Percentiles rank a stretch among this genome's conserved stretches.
Evolutionary conservation across 2,329 filamentous ascomycete species (phyloP).

Genomic region (Bipolaris gigantea): DNA sequence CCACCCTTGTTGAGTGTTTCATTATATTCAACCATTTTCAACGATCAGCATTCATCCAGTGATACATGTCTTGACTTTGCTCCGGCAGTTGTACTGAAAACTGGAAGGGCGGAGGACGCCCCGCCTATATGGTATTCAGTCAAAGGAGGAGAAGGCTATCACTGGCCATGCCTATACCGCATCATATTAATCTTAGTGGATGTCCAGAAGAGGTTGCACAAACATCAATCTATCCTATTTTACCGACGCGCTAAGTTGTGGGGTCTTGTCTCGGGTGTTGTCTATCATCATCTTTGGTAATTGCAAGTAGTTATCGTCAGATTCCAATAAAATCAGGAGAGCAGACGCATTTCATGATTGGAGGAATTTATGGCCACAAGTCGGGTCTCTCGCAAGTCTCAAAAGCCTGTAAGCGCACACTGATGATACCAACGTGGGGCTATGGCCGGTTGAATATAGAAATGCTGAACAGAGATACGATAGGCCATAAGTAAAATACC

Average conservation of each 20-base stretch:
- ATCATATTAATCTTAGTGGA: slow-evolving; percentile 5
- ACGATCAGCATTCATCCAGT: background rate
- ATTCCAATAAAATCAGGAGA: background rate
- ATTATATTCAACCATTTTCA: background rate
- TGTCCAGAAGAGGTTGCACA: slow-evolving; percentile 14
- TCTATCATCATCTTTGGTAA: too few species aligned
- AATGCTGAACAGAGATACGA: background rate
- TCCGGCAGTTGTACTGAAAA: slow-evolving; percentile 12
- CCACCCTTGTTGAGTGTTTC: background rate
- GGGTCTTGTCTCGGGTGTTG: slow-evolving; percentile 1
- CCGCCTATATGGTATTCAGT: slow-evolving; percentile 1
- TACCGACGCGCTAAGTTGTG: slow-evolving; percentile 20
- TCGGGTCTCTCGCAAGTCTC: background rate
- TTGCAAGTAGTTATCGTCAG: too few species aligned
- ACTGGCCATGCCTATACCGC: background rate
- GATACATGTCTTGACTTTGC: slow-evolving; percentile 9
- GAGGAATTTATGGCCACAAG: background rate
- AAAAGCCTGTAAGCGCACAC: background rate
- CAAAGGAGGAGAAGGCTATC: background rate
- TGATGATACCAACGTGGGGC: background rate
- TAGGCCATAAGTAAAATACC: background rate
- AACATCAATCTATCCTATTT: slow-evolving; percentile 17
- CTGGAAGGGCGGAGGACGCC: background rate
- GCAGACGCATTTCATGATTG: slow-evolving; percentile 1
- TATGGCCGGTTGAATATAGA: slow-evolving; percentile 2